Percentiles rank a stretch among this genome's conserved stretches.
Conservation (phyloP, 495 filamentous ascomycete species). For the Arthonia radiata region DNA sequence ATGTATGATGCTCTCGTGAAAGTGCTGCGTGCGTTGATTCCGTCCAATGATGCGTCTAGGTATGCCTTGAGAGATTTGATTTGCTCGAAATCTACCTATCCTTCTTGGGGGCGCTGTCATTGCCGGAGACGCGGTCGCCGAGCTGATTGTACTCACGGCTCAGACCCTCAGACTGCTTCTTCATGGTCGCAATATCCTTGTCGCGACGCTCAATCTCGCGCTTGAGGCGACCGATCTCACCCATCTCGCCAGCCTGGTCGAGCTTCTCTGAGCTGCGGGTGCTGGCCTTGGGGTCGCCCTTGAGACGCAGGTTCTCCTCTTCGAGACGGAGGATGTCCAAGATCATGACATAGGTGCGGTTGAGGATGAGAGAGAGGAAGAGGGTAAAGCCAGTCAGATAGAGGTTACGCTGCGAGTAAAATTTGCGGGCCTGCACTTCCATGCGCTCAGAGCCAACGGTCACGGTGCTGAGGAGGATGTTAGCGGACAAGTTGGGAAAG, state of each 20-base stretch:
- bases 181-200: conserved; percentile 51
- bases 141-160: conserved; percentile 59
- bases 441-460: conserved; percentile 76
- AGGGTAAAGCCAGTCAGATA: conserved; percentile 98
- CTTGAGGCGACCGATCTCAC: conserved; percentile 50
- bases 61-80: too few species aligned
- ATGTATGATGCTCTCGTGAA: too few species aligned
- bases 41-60: too few species aligned
- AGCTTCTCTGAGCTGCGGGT: conserved; percentile 39
- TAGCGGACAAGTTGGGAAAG: conserved; percentile 2
- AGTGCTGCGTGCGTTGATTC: too few species aligned
- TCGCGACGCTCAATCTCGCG: conserved; percentile 49
- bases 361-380: conserved; percentile 95
- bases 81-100: conserved; percentile 39
- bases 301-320: conserved; percentile 68
- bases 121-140: conserved; percentile 40
- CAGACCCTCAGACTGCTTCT: conserved; percentile 61
- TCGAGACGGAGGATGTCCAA: conserved; percentile 82
- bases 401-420: conserved; percentile 99
- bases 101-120: conserved; percentile 37
- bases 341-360: conserved; percentile 97
- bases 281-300: conserved; percentile 46
- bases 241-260: conserved; percentile 38
- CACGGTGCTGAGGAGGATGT: conserved; percentile 20
- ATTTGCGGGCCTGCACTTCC: conserved; percentile 97